phyloP scores from a whole-genome alignment of 1,284 basidiomycete species.

The Irpex rosettiformis region DNA sequence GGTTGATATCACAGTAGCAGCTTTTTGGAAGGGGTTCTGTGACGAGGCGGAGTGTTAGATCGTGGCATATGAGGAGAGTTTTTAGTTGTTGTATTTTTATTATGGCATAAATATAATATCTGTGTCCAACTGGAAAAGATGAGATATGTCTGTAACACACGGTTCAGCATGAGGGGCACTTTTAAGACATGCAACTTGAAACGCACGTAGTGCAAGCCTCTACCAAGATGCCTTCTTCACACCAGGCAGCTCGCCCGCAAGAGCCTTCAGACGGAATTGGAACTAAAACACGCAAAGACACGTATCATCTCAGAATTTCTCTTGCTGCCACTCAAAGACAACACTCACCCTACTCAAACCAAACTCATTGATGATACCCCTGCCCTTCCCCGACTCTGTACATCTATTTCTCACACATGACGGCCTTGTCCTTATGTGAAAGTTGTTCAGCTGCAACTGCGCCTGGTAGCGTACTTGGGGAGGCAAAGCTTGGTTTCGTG shows the following conservation, averaged over 20 bases:
- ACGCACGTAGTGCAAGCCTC: conserved; percentile 10
- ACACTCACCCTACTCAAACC: conserved; percentile 78
- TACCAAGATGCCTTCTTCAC: conserved; percentile 92
- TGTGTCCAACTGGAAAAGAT: too few relatives aligned
- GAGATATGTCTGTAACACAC: too few relatives aligned
- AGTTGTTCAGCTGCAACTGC: conserved; percentile 91
- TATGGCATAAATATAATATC: not conserved
- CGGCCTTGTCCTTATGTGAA: conserved; percentile 79
- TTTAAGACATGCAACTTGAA: not conserved
- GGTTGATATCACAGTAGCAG: not conserved
- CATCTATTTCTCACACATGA: conserved; percentile 89
- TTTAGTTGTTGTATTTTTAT: not conserved
- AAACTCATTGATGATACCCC: conserved; percentile 88
- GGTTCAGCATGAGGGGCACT: too few relatives aligned
- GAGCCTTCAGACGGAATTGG: conserved; percentile 85
- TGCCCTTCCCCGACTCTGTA: conserved; percentile 76
- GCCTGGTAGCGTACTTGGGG: conserved; percentile 90
- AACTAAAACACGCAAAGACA: conserved; percentile 46
- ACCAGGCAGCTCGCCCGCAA: conserved; percentile 77
- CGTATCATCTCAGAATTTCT: not conserved
- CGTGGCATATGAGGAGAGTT: not conserved
- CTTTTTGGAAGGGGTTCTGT: not conserved
- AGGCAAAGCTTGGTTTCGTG: conserved; percentile 83
- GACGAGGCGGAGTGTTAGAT: not conserved
- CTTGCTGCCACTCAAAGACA: not conserved